Conservation (phyloP, 2,329 filamentous ascomycete species). For the Capronia americana region DNA sequence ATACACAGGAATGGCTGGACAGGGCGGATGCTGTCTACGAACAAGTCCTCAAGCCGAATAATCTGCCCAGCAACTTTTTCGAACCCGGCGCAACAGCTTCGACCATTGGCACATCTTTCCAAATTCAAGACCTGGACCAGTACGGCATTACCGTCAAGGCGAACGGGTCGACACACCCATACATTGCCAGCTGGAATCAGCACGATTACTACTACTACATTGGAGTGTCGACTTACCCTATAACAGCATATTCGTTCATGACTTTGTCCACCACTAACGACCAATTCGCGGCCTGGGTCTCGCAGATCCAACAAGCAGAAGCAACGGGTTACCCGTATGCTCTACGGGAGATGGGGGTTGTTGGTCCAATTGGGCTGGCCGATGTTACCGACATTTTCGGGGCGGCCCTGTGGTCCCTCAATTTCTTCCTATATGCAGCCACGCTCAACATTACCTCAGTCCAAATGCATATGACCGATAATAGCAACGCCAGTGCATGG, state of each 20-base stretch:
- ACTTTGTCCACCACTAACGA: conserved; percentile 54
- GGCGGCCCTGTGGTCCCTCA: conserved; percentile 59
- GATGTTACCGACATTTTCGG: conserved; percentile 58
- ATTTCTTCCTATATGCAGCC: conserved; percentile 59
- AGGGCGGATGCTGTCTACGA: conserved; percentile 53
- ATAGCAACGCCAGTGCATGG: conserved; percentile 59
- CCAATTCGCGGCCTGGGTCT: conserved; percentile 56
- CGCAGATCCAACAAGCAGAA: conserved; percentile 52
- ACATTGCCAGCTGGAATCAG: conserved; percentile 57
- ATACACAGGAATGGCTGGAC: conserved; percentile 55
- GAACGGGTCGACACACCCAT: conserved; percentile 45
- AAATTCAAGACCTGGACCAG: conserved; percentile 51
- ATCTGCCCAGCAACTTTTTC: conserved; percentile 53
- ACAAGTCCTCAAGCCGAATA: conserved; percentile 53
- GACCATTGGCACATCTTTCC: conserved; percentile 59
- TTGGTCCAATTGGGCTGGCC: conserved; percentile 56
- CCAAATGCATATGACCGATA: conserved; percentile 62
- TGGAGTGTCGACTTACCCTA: conserved; percentile 51
- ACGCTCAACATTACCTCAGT: conserved; percentile 56
- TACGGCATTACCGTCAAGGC: conserved; percentile 49
- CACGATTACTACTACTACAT: conserved; percentile 63
- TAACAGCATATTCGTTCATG: conserved; percentile 56
- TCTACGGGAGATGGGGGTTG: conserved; percentile 60
- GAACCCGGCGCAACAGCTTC: conserved; percentile 58
- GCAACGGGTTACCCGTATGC: conserved; percentile 55